Conservation (phyloP, 2,329 filamentous ascomycete genomes). For the Trichoderma harzianum region DNA sequence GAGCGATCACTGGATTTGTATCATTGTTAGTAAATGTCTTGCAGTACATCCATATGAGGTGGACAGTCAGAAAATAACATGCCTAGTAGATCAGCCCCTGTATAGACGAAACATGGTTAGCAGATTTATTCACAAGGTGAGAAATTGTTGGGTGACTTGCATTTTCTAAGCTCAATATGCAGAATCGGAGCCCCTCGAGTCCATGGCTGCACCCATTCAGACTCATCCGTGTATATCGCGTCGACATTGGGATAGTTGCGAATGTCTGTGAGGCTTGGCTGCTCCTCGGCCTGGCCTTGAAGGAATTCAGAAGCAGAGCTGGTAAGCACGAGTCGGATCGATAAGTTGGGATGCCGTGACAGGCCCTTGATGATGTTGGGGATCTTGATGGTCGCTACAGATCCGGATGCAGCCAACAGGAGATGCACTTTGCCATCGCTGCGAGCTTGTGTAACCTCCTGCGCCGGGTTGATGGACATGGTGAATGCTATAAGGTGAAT, state of each 20-base stretch:
- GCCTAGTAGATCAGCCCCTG: constrained; percentile 60
- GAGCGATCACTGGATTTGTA: constrained; percentile 63
- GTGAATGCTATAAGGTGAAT: background rate
- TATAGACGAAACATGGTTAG: background rate
- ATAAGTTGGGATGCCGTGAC: constrained; percentile 52
- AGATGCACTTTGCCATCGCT: constrained; percentile 42
- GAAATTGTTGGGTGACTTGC: constrained; percentile 18
- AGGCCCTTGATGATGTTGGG: constrained; percentile 63
- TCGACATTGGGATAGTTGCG: constrained; percentile 67
- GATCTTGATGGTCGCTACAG: constrained; percentile 87
- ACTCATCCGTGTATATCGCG: constrained; percentile 75
- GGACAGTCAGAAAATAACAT: accelerated
- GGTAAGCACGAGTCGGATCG: constrained; percentile 83
- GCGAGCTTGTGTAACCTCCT: constrained; percentile 32
- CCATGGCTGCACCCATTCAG: constrained; percentile 82
- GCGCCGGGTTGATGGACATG: constrained; percentile 27
- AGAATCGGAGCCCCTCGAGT: constrained; percentile 73
- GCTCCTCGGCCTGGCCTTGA: constrained; percentile 69
- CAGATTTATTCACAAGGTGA: background rate
- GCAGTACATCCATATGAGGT: background rate
- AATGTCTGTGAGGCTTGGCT: constrained; percentile 64
- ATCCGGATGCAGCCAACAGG: constrained; percentile 42
- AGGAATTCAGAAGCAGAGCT: constrained; percentile 72
- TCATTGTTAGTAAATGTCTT: background rate
- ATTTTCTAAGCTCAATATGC: constrained; percentile 81